Conservation (phyloP, 192 early-diverging fungal species). For the Powellomyces hirtus region DNA sequence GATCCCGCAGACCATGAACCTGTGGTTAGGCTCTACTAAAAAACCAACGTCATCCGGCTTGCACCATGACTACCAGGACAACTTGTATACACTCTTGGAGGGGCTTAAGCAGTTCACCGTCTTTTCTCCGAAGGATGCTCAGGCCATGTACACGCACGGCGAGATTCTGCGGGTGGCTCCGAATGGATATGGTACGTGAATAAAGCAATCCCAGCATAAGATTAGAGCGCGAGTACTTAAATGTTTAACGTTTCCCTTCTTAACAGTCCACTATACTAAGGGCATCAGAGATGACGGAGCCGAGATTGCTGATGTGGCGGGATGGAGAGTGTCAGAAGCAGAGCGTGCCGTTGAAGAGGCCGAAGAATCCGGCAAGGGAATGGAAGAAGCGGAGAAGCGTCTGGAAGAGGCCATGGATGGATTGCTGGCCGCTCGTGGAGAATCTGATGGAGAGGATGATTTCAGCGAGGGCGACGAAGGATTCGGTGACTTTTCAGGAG, state of each 20-base stretch:
- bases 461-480: not conserved
- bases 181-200: constrained; percentile 41
- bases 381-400: constrained; percentile 14
- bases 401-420: constrained; percentile 27
- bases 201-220: no score
- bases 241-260: no score
- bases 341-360: not conserved
- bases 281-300: constrained; percentile 38
- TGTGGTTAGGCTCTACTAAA: constrained; percentile 39
- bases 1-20: constrained; percentile 44
- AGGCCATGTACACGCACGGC: constrained; percentile 25
- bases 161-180: constrained; percentile 13
- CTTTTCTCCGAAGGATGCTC: constrained; percentile 43
- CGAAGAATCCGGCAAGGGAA: not conserved
- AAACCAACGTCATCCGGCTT: constrained; percentile 38
- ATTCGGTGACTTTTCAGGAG: not conserved
- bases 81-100: constrained; percentile 40
- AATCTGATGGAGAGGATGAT: constrained; percentile 13
- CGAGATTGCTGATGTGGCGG: constrained; percentile 27
- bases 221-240: no score
- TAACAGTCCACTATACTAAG: not conserved
- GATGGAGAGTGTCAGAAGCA: constrained; percentile 24
- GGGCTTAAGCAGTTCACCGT: constrained; percentile 42
- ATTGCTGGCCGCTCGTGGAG: not conserved
- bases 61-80: constrained; percentile 53